Evolutionary conservation across 2,329 filamentous ascomycete species (phyloP).

Genomic region (Fusarium newnesense): DNA sequence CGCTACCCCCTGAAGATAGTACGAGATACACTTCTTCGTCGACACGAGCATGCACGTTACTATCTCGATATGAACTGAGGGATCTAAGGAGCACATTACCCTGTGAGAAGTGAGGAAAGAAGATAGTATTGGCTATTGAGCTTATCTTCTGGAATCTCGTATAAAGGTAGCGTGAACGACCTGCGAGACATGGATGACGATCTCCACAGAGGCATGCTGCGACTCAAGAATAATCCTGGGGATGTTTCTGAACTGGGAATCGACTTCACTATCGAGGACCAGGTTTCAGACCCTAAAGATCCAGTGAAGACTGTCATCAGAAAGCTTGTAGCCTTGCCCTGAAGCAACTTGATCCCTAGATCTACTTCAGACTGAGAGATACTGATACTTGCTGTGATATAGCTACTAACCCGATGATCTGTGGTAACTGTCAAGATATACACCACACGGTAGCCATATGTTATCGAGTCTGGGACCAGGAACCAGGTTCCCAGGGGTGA

Average conservation of each 20-base stretch:
- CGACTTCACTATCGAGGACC: conserved; percentile 90
- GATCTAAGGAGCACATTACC: fast-evolving
- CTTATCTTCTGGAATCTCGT: conserved; percentile 48
- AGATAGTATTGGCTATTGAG: fast-evolving
- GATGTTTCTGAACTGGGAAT: conserved; percentile 77
- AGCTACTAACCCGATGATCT: too few species aligned
- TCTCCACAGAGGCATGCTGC: conserved; percentile 85
- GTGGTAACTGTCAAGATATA: too few species aligned
- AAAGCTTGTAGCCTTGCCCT: conserved; percentile 70
- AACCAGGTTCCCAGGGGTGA: too few species aligned
- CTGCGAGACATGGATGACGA: conserved; percentile 90
- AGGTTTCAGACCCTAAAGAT: conserved; percentile 58
- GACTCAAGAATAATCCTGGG: conserved; percentile 85
- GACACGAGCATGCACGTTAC: background rate
- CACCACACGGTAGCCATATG: too few species aligned
- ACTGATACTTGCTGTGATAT: too few species aligned
- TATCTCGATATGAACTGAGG: background rate
- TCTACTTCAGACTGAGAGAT: too few species aligned
- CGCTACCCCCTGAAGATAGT: background rate
- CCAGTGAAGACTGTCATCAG: conserved; percentile 72
- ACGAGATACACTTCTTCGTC: background rate
- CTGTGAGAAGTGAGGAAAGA: background rate
- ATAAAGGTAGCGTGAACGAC: conserved; percentile 94
- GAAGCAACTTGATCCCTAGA: too few species aligned
- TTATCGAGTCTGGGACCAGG: too few species aligned